Evolutionary conservation across 1,284 basidiomycete genomes (phyloP).

Genomic region (Trametes pubescens): DNA sequence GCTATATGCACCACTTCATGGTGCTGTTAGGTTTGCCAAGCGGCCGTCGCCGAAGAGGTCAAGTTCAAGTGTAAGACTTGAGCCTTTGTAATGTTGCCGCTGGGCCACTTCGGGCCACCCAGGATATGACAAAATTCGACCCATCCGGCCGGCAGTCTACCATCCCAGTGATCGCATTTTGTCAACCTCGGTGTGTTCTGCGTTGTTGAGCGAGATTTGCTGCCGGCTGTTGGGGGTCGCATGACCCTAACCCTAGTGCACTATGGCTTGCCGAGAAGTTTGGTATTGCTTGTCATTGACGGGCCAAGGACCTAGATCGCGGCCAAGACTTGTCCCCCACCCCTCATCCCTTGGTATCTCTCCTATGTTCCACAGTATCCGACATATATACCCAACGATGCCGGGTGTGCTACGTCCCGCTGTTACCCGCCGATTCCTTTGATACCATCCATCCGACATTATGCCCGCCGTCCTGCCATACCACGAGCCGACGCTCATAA

Average conservation of each 20-base stretch:
- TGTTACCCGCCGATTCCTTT: not conserved
- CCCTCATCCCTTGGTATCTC: conserved; percentile 7
- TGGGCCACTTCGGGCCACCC: too few relatives aligned
- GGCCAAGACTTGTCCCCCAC: conserved; percentile 13
- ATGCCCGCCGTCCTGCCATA: conserved; percentile 33
- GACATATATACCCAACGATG: not conserved
- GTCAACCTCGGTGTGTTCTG: too few relatives aligned
- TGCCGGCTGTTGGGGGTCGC: not conserved
- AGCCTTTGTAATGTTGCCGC: too few relatives aligned
- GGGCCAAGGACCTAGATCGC: conserved; percentile 1
- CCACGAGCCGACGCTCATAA: conserved; percentile 31
- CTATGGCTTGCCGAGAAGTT: not conserved
- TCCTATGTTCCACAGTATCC: not conserved
- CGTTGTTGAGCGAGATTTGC: too few relatives aligned
- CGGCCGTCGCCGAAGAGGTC: too few relatives aligned
- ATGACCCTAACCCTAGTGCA: not conserved
- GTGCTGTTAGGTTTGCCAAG: not conserved
- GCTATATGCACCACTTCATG: not conserved
- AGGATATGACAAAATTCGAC: too few relatives aligned
- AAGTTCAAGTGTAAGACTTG: too few relatives aligned
- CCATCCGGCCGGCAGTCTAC: too few relatives aligned
- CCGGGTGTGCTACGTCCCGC: not conserved
- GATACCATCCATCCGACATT: not conserved
- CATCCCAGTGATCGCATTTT: too few relatives aligned
- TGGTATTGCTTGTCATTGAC: conserved; percentile 4